Conservation (phyloP, 441 rosid species). For the Erodium moschatum region DNA sequence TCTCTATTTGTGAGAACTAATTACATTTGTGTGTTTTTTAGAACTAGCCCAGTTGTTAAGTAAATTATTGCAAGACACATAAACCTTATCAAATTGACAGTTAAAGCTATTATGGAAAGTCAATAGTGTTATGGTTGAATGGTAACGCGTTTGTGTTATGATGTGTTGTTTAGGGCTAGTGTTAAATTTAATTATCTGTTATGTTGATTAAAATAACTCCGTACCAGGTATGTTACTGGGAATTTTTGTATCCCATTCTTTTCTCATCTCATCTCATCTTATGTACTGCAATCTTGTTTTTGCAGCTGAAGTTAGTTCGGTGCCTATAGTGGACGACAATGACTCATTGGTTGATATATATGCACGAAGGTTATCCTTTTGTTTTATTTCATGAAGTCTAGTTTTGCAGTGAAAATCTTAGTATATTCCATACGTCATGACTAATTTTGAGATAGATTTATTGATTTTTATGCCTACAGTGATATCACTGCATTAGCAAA, state of each 20-base stretch:
- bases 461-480: constrained; percentile 32
- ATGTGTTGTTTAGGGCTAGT: background rate
- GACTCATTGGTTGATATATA: constrained; percentile 88
- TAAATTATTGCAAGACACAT: background rate
- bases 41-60: background rate
- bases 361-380: constrained; percentile 61
- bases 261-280: background rate
- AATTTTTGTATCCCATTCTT: background rate
- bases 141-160: background rate
- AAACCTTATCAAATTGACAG: background rate
- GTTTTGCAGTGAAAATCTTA: background rate
- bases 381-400: constrained; percentile 8
- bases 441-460: background rate
- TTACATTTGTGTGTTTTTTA: background rate
- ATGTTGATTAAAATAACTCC: background rate
- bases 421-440: constrained; percentile 14
- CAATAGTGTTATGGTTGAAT: background rate
- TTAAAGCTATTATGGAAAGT: background rate
- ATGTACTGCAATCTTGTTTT: constrained; percentile 5
- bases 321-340: constrained; percentile 93
- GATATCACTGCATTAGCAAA: constrained; percentile 96
- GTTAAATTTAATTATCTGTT: too few relatives aligned
- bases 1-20: background rate
- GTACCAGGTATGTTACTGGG: background rate
- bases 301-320: constrained; percentile 90